These are phyloP conservation scores for Davidsoniella virescens DNA, from an alignment of 2,329 filamentous ascomycete genomes.

Conservation along the genomic window DNA sequence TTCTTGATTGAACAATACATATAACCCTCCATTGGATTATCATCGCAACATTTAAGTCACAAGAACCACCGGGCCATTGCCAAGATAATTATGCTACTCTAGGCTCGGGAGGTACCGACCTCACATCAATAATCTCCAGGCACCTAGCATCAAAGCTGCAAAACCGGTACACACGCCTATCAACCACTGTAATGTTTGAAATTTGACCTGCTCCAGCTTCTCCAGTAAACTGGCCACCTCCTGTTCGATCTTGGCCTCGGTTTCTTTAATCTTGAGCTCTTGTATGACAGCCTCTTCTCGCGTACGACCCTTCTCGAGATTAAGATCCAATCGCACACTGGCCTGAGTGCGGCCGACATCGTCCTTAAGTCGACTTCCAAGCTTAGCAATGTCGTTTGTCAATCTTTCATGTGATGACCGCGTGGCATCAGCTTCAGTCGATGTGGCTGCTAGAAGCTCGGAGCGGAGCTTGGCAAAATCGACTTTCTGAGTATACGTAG, in stretches of 20 bases:
- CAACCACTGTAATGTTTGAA: conserved; percentile 93
- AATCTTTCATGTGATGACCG: conserved; percentile 80
- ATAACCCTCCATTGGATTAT: background rate
- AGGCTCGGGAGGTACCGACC: background rate
- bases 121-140: conserved; percentile 54
- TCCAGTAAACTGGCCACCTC: conserved; percentile 83
- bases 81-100: too few species aligned
- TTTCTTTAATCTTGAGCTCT: conserved; percentile 97
- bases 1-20: too few species aligned
- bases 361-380: conserved; percentile 76
- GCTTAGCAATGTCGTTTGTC: conserved; percentile 85
- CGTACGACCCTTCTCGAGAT: conserved; percentile 91
- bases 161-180: conserved; percentile 68
- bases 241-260: conserved; percentile 95
- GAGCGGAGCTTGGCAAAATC: conserved; percentile 95
- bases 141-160: conserved; percentile 50
- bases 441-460: conserved; percentile 82
- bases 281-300: conserved; percentile 91
- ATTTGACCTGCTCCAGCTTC: conserved; percentile 93
- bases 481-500: conserved; percentile 74
- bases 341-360: conserved; percentile 92
- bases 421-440: conserved; percentile 77
- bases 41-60: background rate
- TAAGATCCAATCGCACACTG: conserved; percentile 79
- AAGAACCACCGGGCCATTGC: background rate